Conservation (phyloP, 345 rosid genomes). For the Cochlearia excelsa region DNA sequence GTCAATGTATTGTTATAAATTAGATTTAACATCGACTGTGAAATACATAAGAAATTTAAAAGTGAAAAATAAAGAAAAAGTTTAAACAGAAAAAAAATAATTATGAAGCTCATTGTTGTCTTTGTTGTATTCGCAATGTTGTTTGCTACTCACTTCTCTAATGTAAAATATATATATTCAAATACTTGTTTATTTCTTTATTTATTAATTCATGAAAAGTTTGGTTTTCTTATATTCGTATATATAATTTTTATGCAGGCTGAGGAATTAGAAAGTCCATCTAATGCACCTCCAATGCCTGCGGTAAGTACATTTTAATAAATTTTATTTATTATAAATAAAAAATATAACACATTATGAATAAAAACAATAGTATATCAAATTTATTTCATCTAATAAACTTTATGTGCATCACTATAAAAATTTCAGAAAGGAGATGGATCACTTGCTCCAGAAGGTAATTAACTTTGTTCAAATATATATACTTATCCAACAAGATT, state of each 20-base stretch:
- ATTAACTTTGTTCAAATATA: not conserved
- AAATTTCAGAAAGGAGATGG: slow-evolving; percentile 26
- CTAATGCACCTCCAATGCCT: not conserved
- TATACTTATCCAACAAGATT: not conserved
- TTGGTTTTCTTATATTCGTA: not conserved
- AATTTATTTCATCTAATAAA: not conserved
- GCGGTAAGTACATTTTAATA: slow-evolving; percentile 20
- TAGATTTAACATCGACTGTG: not conserved
- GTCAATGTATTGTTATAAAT: slow-evolving; percentile 18
- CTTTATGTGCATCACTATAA: not conserved
- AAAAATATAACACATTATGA: too few species aligned
- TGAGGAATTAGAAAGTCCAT: not conserved
- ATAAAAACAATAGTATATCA: not conserved
- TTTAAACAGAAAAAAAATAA: slow-evolving; percentile 3
- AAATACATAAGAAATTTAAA: not conserved
- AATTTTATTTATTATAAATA: too few species aligned
- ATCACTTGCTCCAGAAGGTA: slow-evolving; percentile 10
- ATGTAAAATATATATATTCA: slow-evolving; percentile 9
- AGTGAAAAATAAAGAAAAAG: not conserved
- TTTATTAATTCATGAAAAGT: not conserved
- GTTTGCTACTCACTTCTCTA: slow-evolving; percentile 19
- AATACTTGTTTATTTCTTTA: not conserved
- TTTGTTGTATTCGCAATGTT: slow-evolving; percentile 7
- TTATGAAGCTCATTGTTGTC: slow-evolving; percentile 12
- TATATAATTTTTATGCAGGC: slow-evolving; percentile 12